Conservation (phyloP, 2,329 filamentous ascomycete species). For the Diaporthe sp. region DNA sequence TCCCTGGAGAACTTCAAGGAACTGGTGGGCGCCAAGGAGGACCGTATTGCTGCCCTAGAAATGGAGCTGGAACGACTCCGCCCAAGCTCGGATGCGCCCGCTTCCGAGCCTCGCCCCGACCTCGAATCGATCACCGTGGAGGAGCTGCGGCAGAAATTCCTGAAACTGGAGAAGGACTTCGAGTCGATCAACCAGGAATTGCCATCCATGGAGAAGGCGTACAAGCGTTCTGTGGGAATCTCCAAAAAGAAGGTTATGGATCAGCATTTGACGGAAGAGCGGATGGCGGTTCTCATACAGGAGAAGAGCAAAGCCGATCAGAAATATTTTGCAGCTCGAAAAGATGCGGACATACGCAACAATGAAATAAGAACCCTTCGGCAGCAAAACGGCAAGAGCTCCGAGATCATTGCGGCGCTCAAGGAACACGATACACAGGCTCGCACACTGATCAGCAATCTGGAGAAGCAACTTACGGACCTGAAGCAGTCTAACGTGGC, state of each 20-base stretch:
- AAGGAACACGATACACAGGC: slow-evolving; percentile 90
- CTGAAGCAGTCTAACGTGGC: slow-evolving; percentile 81
- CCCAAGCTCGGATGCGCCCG: slow-evolving; percentile 57
- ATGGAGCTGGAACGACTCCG: slow-evolving; percentile 81
- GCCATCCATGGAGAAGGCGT: slow-evolving; percentile 88
- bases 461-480: slow-evolving; percentile 92
- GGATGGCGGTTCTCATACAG: slow-evolving; percentile 76
- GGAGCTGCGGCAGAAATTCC: slow-evolving; percentile 78
- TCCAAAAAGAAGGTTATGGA: slow-evolving; percentile 90
- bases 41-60: slow-evolving; percentile 84
- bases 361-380: slow-evolving; percentile 83
- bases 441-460: slow-evolving; percentile 79
- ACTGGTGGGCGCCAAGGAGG: slow-evolving; percentile 80
- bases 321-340: slow-evolving; percentile 96
- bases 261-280: slow-evolving; percentile 80
- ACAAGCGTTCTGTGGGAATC: slow-evolving; percentile 86
- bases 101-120: slow-evolving; percentile 56
- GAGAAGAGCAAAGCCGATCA: slow-evolving; percentile 98
- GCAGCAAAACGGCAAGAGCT: slow-evolving; percentile 87
- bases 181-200: slow-evolving; percentile 87
- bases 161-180: slow-evolving; percentile 82
- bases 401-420: slow-evolving; percentile 91
- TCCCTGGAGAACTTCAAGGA: slow-evolving; percentile 82
- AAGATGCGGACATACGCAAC: slow-evolving; percentile 87
- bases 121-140: slow-evolving; percentile 73